Conservation (phyloP, 495 filamentous ascomycete genomes). For the Aspergillus ellipticus region DNA sequence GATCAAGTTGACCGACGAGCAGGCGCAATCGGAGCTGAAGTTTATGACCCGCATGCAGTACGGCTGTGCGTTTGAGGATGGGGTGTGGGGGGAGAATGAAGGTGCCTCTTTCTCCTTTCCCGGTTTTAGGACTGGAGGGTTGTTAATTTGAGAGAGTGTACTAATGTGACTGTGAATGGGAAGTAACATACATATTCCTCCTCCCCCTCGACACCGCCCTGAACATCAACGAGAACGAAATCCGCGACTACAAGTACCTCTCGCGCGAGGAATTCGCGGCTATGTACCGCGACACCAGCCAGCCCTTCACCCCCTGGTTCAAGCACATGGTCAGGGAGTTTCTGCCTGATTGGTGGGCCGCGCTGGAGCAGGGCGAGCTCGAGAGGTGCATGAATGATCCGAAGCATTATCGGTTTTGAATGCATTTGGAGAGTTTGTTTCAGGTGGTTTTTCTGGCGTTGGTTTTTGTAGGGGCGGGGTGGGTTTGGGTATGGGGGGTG, state of each 20-base stretch:
- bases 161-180: not conserved
- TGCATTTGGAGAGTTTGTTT: no score
- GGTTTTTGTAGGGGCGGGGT: no score
- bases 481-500: no score
- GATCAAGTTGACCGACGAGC: not conserved
- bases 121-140: not conserved
- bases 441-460: no score
- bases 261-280: not conserved
- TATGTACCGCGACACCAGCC: not conserved
- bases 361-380: not conserved
- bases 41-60: not conserved
- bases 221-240: not conserved
- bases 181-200: not conserved
- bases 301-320: not conserved
- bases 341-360: not conserved
- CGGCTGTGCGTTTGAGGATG: not conserved
- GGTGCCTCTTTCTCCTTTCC: not conserved
- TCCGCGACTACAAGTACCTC: not conserved
- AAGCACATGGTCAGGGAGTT: not conserved
- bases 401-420: not conserved
- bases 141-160: no score
- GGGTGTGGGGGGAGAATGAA: not conserved
- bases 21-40: not conserved
- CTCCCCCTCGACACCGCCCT: not conserved
- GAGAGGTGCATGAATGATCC: not conserved